phyloP scores from a whole-genome alignment of 2,329 filamentous ascomycete species.

The Cytospora schulzeri region DNA sequence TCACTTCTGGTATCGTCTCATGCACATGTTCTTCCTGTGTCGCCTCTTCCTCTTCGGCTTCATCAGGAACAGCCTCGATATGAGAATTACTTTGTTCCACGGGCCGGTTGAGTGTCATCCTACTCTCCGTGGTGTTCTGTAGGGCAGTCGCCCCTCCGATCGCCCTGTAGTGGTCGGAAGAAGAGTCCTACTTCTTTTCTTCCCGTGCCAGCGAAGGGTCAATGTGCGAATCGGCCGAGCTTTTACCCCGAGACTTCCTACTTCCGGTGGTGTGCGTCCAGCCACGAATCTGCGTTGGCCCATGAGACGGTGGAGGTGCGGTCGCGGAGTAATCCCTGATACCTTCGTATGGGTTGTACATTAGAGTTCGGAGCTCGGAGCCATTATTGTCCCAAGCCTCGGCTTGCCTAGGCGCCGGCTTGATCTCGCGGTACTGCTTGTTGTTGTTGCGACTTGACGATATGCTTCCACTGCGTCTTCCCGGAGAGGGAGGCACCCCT shows the following conservation, averaged over 20 bases:
- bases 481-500: slow-evolving; percentile 35
- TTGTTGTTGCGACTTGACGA: slow-evolving; percentile 34
- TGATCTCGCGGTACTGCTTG: slow-evolving; percentile 56
- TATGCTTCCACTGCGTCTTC: slow-evolving; percentile 36
- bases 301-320: slow-evolving; percentile 57
- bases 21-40: neutral
- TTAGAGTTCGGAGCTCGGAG: slow-evolving; percentile 59
- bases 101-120: neutral
- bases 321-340: slow-evolving; percentile 61
- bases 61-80: neutral
- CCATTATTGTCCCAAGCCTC: slow-evolving; percentile 47
- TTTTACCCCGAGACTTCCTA: slow-evolving; percentile 38
- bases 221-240: slow-evolving; percentile 24
- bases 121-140: neutral
- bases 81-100: neutral
- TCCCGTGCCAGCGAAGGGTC: slow-evolving; percentile 26
- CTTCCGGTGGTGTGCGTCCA: slow-evolving; percentile 54
- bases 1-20: neutral
- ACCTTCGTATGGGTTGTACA: slow-evolving; percentile 55
- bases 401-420: slow-evolving; percentile 57
- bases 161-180: slow-evolving; percentile 17
- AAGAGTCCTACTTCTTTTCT: slow-evolving; percentile 29
- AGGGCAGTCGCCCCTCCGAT: neutral
- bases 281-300: slow-evolving; percentile 58
- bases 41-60: neutral